A percentile compares a stretch with the other conserved stretches of the same genome.
Conservation (phyloP, 1,139 yeast species). For the Blastobotrys raffinosifermentans region DNA sequence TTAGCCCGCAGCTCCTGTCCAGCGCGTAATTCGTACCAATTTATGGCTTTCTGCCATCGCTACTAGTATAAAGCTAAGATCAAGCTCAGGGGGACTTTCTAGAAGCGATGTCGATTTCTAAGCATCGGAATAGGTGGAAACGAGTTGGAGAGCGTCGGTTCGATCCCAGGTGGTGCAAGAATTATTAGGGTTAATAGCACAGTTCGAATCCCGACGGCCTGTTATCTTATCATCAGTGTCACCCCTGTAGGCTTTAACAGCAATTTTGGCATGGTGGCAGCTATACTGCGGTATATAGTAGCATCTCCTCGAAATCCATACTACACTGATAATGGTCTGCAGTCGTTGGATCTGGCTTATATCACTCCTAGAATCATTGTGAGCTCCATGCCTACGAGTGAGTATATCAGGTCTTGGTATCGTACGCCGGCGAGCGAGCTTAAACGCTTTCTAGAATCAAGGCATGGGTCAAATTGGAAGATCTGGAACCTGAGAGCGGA, state of each 20-base stretch:
- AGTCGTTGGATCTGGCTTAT: conserved; percentile 54
- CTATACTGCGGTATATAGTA: conserved; percentile 19
- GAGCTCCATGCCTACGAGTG: conserved; percentile 64
- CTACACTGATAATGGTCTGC: conserved; percentile 13
- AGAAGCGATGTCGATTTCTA: too few relatives aligned
- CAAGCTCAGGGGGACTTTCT: too few relatives aligned
- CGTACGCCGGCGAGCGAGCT: conserved; percentile 52
- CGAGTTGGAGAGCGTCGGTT: too few relatives aligned
- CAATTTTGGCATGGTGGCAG: conserved; percentile 20
- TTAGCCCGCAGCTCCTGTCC: conserved; percentile 2
- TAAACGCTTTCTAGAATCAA: conserved; percentile 41
- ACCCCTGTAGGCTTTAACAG: too few relatives aligned
- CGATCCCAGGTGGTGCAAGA: too few relatives aligned
- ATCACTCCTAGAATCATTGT: conserved; percentile 58
- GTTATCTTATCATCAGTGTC: too few relatives aligned
- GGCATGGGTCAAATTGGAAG: conserved; percentile 59
- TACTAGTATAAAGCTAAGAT: too few relatives aligned
- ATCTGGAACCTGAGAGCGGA: conserved; percentile 71
- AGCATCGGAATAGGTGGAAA: too few relatives aligned
- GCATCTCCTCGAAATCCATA: conserved; percentile 24
- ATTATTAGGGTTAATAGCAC: too few relatives aligned
- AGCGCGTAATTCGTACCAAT: conserved; percentile 8
- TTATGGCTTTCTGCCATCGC: conserved; percentile 13
- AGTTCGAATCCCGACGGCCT: too few relatives aligned
- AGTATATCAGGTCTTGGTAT: conserved; percentile 42